phyloP scores from a whole-genome alignment of 2,329 filamentous ascomycete genomes.

The Trichoderma endophyticum region DNA sequence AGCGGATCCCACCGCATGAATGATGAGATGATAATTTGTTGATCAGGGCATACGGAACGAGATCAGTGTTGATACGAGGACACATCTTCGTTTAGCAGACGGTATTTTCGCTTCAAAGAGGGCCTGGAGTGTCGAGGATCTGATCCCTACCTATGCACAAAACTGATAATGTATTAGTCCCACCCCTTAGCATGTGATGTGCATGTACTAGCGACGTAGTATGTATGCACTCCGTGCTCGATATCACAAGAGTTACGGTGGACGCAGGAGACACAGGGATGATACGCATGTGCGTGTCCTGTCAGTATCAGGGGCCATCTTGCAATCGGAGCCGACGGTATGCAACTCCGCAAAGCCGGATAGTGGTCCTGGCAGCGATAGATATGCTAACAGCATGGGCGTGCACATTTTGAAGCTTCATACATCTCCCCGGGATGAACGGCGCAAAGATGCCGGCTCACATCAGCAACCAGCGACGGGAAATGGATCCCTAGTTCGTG shows the following conservation, averaged over 20 bases:
- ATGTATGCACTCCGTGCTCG: not conserved
- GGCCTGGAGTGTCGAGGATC: not conserved
- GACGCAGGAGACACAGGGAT: not conserved
- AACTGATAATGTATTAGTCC: not conserved
- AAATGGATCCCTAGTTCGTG: not conserved
- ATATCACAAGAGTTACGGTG: not conserved
- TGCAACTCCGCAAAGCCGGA: not conserved
- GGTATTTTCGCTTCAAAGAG: not conserved
- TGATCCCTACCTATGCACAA: not conserved
- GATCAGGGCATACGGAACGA: not conserved
- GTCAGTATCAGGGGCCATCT: not conserved
- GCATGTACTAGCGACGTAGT: not conserved
- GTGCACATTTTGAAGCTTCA: not conserved
- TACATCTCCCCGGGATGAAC: not conserved
- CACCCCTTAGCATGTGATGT: not conserved
- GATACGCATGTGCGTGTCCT: not conserved
- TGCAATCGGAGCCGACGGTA: not conserved
- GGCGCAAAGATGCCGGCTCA: not conserved
- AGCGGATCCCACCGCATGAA: slow-evolving; percentile 1
- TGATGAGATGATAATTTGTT: not conserved
- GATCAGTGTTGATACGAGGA: not conserved
- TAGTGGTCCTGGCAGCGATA: not conserved
- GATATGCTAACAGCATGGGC: not conserved
- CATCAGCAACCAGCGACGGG: not conserved
- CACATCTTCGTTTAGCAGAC: not conserved